Evolutionary conservation across 2,329 filamentous ascomycete species (phyloP).

Genomic region (Davidsoniella neocaledoniae): DNA sequence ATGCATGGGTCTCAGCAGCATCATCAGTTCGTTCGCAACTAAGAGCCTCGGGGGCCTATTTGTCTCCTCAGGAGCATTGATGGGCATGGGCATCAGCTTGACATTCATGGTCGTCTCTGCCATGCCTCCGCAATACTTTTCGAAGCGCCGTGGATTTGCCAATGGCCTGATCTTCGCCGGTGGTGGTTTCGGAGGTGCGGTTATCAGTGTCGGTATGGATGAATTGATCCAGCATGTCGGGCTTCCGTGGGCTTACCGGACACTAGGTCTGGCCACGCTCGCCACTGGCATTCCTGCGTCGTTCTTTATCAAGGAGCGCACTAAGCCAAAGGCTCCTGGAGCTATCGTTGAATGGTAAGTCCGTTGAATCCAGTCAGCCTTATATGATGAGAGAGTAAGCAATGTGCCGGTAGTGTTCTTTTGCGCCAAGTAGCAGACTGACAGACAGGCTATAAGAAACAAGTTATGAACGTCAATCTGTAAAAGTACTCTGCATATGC

Average conservation of each 20-base stretch:
- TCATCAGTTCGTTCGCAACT: constrained; percentile 25
- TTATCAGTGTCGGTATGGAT: constrained; percentile 33
- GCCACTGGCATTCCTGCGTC: constrained; percentile 39
- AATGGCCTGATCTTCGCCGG: constrained; percentile 37
- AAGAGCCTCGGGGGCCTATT: constrained; percentile 22
- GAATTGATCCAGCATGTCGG: constrained; percentile 29
- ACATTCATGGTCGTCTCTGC: constrained; percentile 31
- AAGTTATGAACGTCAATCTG: too few species aligned
- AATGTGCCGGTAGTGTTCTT: too few species aligned
- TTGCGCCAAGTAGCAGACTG: too few species aligned
- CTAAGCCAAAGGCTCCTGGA: constrained; percentile 19
- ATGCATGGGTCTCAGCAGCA: constrained; percentile 31
- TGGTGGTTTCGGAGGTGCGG: constrained; percentile 38
- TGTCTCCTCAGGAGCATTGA: constrained; percentile 19
- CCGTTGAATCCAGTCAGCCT: background rate
- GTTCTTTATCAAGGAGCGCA: constrained; percentile 33
- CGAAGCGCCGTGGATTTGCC: constrained; percentile 33
- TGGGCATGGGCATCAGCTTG: constrained; percentile 20
- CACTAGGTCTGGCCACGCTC: constrained; percentile 34
- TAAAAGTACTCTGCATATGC: too few species aligned
- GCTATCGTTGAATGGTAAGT: constrained; percentile 33
- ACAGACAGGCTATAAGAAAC: too few species aligned
- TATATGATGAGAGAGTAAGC: too few species aligned
- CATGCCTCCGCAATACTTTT: constrained; percentile 38
- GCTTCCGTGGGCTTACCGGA: constrained; percentile 33